Evolutionary conservation across 345 rosid species (phyloP).

Genomic region (Melastoma malabathricum): DNA sequence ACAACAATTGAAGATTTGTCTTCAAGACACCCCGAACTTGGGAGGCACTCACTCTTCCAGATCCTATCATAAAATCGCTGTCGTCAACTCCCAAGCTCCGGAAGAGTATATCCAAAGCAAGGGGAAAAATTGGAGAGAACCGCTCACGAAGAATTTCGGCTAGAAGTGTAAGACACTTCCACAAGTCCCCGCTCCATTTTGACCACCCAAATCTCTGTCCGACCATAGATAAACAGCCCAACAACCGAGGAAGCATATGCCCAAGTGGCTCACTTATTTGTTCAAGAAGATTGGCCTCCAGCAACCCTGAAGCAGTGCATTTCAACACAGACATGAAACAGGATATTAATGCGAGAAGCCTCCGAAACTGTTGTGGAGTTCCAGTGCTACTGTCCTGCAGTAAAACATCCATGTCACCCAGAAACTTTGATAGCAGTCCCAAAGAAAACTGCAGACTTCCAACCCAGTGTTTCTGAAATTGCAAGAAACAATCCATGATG

Average conservation of each 20-base stretch:
- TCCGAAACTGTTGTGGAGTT: conserved; percentile 54
- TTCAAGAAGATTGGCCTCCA: conserved; percentile 72
- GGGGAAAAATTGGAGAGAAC: conserved; percentile 51
- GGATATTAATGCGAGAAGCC: conserved; percentile 82
- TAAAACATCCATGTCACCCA: conserved; percentile 77
- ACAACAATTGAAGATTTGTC: conserved; percentile 80
- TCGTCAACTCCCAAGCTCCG: conserved; percentile 50
- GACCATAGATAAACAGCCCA: conserved; percentile 58
- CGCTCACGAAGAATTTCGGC: conserved; percentile 82
- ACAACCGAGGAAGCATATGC: conserved; percentile 65
- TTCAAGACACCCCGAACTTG: conserved; percentile 77
- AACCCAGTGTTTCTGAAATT: conserved; percentile 93
- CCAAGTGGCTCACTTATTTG: conserved; percentile 58
- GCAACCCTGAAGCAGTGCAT: conserved; percentile 83
- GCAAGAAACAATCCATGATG: conserved; percentile 79
- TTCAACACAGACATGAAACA: conserved; percentile 79
- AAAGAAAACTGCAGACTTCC: conserved; percentile 68
- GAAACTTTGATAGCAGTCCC: conserved; percentile 61
- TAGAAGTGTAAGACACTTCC: conserved; percentile 86
- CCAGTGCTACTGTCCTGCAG: conserved; percentile 68
- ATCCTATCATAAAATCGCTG: conserved; percentile 18
- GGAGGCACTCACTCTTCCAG: conserved; percentile 49
- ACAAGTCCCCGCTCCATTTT: conserved; percentile 66
- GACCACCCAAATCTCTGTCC: conserved; percentile 87
- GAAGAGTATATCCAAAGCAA: conserved; percentile 53